These are phyloP conservation scores for Coemansia sp. DNA, from an alignment of 192 early-diverging fungal genomes.

Conservation along the genomic window DNA sequence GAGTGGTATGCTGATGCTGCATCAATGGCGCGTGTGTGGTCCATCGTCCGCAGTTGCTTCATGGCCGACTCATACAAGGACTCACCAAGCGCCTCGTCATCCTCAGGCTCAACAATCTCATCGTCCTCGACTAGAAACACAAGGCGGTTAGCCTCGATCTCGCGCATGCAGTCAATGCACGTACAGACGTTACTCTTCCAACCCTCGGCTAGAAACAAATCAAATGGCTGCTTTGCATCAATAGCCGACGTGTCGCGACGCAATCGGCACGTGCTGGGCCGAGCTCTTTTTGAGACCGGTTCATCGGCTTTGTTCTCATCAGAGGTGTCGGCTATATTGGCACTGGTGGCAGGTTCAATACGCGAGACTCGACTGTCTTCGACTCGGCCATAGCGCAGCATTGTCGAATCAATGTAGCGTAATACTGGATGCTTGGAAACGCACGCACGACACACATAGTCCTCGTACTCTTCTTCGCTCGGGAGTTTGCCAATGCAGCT, in stretches of 20 bases:
- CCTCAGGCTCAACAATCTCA: constrained; percentile 71
- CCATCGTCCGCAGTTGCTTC: constrained; percentile 69
- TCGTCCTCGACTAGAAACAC: constrained; percentile 64
- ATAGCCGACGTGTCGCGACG: constrained; percentile 25
- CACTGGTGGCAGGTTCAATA: neutral
- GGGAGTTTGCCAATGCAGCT: constrained; percentile 65
- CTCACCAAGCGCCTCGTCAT: constrained; percentile 66
- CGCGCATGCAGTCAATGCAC: constrained; percentile 60
- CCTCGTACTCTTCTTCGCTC: constrained; percentile 22
- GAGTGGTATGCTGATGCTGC: constrained; percentile 73
- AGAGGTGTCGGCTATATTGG: neutral
- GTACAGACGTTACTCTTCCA: constrained; percentile 77
- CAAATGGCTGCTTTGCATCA: constrained; percentile 51
- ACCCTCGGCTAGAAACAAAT: constrained; percentile 69
- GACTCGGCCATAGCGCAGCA: constrained; percentile 22
- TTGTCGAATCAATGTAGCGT: constrained; percentile 28
- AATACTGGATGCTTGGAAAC: constrained; percentile 23
- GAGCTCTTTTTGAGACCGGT: constrained; percentile 19
- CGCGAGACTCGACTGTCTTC: constrained; percentile 10
- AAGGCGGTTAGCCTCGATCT: constrained; percentile 52
- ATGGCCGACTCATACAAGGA: constrained; percentile 80
- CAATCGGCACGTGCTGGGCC: constrained; percentile 18
- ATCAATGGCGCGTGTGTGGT: constrained; percentile 73
- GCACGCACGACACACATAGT: constrained; percentile 47
- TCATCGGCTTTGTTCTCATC: neutral